These are phyloP conservation scores for Termitomyces sp. DNA, from an alignment of 1,284 basidiomycete genomes.

Conservation along the genomic window DNA sequence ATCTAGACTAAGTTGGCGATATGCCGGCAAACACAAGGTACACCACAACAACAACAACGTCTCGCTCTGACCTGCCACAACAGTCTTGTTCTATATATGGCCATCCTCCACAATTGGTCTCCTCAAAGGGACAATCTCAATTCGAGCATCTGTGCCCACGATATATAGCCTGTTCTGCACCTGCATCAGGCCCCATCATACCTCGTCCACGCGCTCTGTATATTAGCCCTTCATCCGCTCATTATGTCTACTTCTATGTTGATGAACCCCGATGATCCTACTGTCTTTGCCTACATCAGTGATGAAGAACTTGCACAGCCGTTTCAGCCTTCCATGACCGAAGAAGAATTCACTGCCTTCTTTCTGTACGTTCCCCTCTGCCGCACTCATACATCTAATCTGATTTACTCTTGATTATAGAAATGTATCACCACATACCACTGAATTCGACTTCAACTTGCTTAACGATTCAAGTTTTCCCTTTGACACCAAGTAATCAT, in stretches of 20 bases:
- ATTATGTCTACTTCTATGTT: constrained; percentile 1
- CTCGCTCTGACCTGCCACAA: not conserved
- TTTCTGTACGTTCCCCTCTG: not conserved
- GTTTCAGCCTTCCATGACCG: not conserved
- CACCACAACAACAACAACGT: not conserved
- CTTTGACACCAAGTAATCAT: not conserved
- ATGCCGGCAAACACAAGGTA: not conserved
- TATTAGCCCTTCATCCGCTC: not conserved
- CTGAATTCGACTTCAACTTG: not conserved
- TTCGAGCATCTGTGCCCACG: not conserved
- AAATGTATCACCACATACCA: not conserved
- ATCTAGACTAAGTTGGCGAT: not conserved
- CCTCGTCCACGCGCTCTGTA: not conserved
- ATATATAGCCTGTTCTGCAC: not conserved
- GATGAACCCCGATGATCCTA: not conserved
- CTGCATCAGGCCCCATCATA: not conserved
- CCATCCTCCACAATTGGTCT: not conserved
- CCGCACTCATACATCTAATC: not conserved
- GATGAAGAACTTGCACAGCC: not conserved
- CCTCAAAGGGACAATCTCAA: not conserved
- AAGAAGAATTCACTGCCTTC: constrained; percentile 3
- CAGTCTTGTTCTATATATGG: constrained; percentile 3
- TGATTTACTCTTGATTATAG: not conserved
- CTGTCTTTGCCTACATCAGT: not conserved
- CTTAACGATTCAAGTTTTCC: not conserved